A percentile compares a stretch with the other conserved stretches of the same genome.
These are phyloP conservation scores for Amaranthus hypochondriacus DNA, from an alignment of 148 eudicot species.

Conservation along the genomic window DNA sequence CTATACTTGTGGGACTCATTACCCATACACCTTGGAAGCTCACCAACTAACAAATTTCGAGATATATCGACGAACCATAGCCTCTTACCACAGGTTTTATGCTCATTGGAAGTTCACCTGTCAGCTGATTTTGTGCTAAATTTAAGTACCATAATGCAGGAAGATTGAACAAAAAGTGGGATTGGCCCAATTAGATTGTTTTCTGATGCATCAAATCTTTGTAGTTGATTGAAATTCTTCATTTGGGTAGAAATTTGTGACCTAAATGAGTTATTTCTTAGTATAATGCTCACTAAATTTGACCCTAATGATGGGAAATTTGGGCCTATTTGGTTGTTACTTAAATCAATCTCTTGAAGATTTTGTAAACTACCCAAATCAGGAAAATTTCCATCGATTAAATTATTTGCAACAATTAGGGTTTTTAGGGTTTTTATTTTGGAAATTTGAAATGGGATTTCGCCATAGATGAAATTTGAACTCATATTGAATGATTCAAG, in stretches of 20 bases:
- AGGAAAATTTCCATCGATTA: slow-evolving; percentile 69
- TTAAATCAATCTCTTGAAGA: slow-evolving; percentile 65
- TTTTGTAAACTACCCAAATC: slow-evolving; percentile 42
- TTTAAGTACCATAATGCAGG: slow-evolving; percentile 54
- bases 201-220: slow-evolving; percentile 55
- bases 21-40: slow-evolving; percentile 60
- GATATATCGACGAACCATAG: slow-evolving; percentile 67
- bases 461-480: slow-evolving; percentile 70
- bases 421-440: slow-evolving; percentile 36
- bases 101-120: slow-evolving; percentile 49
- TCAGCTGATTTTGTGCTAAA: slow-evolving; percentile 59
- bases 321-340: slow-evolving; percentile 63
- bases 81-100: slow-evolving; percentile 45
- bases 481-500: slow-evolving; percentile 66
- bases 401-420: slow-evolving; percentile 50
- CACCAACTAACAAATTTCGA: slow-evolving; percentile 60
- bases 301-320: slow-evolving; percentile 56
- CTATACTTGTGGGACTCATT: slow-evolving; percentile 33
- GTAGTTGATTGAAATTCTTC: slow-evolving; percentile 36
- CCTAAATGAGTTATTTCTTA: slow-evolving; percentile 62
- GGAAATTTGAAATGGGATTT: slow-evolving; percentile 48
- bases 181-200: slow-evolving; percentile 66
- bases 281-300: slow-evolving; percentile 36
- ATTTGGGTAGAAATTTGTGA: slow-evolving; percentile 48
- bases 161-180: slow-evolving; percentile 48